phyloP scores from a whole-genome alignment of 768 basidiomycete species.

The Kwoniella dendrophila region DNA sequence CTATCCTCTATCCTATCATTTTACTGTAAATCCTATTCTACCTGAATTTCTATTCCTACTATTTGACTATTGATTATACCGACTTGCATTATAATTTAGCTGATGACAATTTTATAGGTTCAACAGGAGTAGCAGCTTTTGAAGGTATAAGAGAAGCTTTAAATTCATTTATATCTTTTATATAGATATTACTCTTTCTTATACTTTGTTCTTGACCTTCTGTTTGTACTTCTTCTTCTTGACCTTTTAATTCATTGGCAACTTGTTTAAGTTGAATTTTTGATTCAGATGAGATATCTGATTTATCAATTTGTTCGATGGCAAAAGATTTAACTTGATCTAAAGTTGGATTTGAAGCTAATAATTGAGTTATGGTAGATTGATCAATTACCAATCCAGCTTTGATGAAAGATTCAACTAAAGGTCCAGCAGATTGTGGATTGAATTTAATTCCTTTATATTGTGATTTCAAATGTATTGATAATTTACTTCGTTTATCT shows the following conservation, averaged over 20 bases:
- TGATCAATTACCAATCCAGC: constrained; percentile 62
- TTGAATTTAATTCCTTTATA: constrained; percentile 64
- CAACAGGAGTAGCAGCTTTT: constrained; percentile 67
- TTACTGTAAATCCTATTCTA: background rate
- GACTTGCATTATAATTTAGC: constrained; percentile 34
- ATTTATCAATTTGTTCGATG: constrained; percentile 56
- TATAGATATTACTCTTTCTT: constrained; percentile 62
- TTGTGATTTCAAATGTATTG: constrained; percentile 78
- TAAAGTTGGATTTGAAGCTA: constrained; percentile 63
- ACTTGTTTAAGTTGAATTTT: constrained; percentile 61
- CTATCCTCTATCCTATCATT: background rate
- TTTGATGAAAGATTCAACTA: constrained; percentile 63
- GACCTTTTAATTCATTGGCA: constrained; percentile 61
- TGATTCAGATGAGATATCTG: constrained; percentile 57
- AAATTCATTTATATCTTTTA: constrained; percentile 70
- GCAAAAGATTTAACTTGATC: constrained; percentile 70
- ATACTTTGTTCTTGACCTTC: constrained; percentile 58
- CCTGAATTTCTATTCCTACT: too few relatives aligned
- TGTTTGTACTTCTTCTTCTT: constrained; percentile 55
- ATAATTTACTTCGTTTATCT: constrained; percentile 73
- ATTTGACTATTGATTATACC: too few relatives aligned
- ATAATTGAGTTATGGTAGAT: constrained; percentile 61
- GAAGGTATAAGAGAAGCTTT: constrained; percentile 65
- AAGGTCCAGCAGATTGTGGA: constrained; percentile 65
- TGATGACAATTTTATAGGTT: constrained; percentile 36